Base-by-base conservation (phyloP, 129 eudicot species). In the Flaveria trinervia region DNA sequence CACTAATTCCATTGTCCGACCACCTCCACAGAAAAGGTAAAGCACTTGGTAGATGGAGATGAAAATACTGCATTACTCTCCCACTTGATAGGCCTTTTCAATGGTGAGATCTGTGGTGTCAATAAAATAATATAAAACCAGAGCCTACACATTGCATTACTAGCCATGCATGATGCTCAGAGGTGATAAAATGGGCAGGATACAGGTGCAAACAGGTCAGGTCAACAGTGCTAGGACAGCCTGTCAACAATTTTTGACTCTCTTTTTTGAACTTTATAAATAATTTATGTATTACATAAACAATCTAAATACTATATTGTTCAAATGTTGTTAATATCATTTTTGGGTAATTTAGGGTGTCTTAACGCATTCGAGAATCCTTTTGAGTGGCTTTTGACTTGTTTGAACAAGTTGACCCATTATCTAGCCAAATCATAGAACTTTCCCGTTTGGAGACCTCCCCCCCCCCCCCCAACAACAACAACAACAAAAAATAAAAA, bases 1-100 rank as follows among this genome's bases (percentile, higher is more conserved):
- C 67, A 96, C 97, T 65, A 95, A 82, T 83, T 95, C 99, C 87
- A 95, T 89, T 52, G 99, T 95, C 25, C 82, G 85, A 43, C 97
- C 96, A 72, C 95, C 89, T 89, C 91, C 46, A 95, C 99, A 12
- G 81, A 71, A 79, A 95, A 91, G 73, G 92, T 85, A 84, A 91
- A 95, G 78, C 86, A 83, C 88, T 92, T 87, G 57, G 99, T 88
- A 46, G 97, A 89, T 48, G 99, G 99, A 83, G 95, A 89, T 36
- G 97, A 95, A 72, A 89, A 92, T 26, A 82, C 78, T 45, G 85
- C 85, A 39, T 82, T 97, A 71, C 72, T 86, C 85, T 92, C 99
- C 96, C 97, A 89, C 73, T 92, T 95, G 48, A 84, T 82, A 64
- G 97, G 97, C 80, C 99, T 88, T 81, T 65, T 83, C 87, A 95